A percentile compares a stretch with the other conserved stretches of the same genome.
Evolutionary conservation across 1,284 basidiomycete species (phyloP).

Genomic region (Cryptococcus sp.): DNA sequence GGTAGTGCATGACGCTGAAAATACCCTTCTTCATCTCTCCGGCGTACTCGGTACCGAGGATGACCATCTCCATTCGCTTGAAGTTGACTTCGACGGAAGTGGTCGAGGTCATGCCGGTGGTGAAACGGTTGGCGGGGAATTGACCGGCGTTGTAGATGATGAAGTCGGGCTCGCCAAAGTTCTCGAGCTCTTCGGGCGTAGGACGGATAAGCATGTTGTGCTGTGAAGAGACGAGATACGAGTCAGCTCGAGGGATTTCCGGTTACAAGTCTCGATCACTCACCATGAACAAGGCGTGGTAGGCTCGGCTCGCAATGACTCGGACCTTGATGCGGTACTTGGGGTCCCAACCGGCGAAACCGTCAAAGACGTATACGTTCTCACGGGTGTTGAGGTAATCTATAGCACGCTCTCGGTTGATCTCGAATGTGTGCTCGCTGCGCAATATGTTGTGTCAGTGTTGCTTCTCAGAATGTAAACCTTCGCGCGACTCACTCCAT

Average conservation of each 20-base stretch:
- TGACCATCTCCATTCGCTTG: conserved; percentile 99
- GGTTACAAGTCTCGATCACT: conserved; percentile 47
- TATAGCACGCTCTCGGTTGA: conserved; percentile 99
- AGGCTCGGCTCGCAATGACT: conserved; percentile 96
- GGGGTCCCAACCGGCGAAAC: conserved; percentile 89
- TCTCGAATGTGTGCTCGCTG: conserved; percentile 93
- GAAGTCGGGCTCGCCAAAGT: conserved; percentile 98
- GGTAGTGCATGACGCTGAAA: conserved; percentile 99
- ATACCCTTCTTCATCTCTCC: conserved; percentile 99
- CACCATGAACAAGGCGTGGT: conserved; percentile 99
- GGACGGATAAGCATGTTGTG: conserved; percentile 99
- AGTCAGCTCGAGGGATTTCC: not conserved
- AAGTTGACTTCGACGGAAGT: conserved; percentile 99
- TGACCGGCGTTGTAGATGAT: conserved; percentile 99
- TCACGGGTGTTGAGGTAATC: conserved; percentile 99
- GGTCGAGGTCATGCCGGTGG: conserved; percentile 98
- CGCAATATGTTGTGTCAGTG: conserved; percentile 15
- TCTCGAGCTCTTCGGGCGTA: conserved; percentile 87
- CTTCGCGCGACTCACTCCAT: conserved; percentile 74
- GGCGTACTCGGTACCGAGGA: conserved; percentile 98
- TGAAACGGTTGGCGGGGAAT: conserved; percentile 99
- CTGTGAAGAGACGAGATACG: conserved; percentile 54
- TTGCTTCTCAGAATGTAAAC: not conserved
- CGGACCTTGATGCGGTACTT: conserved; percentile 99
- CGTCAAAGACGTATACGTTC: conserved; percentile 99